Evolutionary conservation across 2,329 filamentous ascomycete species (phyloP), one percentile per base, ranked within the genome.

Genomic region (Fusarium aywerte): DNA sequence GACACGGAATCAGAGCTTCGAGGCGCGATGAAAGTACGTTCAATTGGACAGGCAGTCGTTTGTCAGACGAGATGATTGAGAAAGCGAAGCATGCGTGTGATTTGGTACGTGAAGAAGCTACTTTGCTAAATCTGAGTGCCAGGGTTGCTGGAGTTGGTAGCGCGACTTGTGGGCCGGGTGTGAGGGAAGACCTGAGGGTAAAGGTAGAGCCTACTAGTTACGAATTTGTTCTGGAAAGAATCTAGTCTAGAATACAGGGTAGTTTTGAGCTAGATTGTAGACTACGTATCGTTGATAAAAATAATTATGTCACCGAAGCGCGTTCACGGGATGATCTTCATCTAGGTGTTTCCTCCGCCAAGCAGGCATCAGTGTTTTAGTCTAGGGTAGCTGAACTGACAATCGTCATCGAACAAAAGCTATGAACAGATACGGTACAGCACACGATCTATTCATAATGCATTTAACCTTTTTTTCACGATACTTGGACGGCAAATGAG

Each of bases 121-220:
- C 58, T 1, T 12, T 61, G 4, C 39, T 61, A 3, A 60, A 54
- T 4, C n/a, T 61, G 0, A 61, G 56, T 7, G 38, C 45, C 1
- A 54, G 36, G 38, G 58, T 61, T 23, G 58, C 58, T 18, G 58
- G 58, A 25, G 45, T 61, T 3, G 58, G 58, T 20, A 61, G 56
- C 13, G 58, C 56, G 4, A 61, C 58, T 7, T 61, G 58, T 44
- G 58, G 58, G n/a, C 58, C 58, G 21, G 58, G 58, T 1, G 58
- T 61, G 1, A 9, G 55, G 8, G 55, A 60, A 2, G 58, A 60
- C 29, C 13, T 60, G 3, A 18, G 42, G 5, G 44, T 60, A 5
- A 60, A 44, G 20, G 44, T 60, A 7, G 39, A 33, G 8, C 21
- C 55, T 10, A 29, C 21, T 9, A 29, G 25, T 1, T 60, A 53